phyloP scores from a whole-genome alignment of 306 rosid genomes.

The Quercus parvula region DNA sequence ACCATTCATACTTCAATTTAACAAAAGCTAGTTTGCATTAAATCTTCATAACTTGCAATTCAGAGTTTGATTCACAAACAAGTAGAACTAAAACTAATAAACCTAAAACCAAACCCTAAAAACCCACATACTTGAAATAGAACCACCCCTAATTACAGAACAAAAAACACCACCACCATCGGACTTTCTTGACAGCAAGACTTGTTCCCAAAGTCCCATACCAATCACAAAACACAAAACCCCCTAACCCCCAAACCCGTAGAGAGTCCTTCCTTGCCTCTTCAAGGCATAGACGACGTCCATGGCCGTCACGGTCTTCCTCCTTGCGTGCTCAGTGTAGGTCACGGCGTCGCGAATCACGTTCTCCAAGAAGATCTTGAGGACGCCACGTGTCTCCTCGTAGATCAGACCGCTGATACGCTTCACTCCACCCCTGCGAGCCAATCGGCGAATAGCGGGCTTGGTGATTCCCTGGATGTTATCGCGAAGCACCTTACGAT shows the following conservation, averaged over 20 bases:
- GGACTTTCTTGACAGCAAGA: slow-evolving; percentile 62
- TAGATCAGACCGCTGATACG: slow-evolving; percentile 71
- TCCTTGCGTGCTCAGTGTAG: slow-evolving; percentile 62
- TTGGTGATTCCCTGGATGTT: slow-evolving; percentile 72
- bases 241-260: slow-evolving; percentile 70
- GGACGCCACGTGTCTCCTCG: slow-evolving; percentile 66
- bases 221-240: neutral
- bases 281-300: slow-evolving; percentile 63
- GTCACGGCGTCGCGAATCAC: slow-evolving; percentile 76
- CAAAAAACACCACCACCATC: neutral
- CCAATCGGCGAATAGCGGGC: slow-evolving; percentile 63
- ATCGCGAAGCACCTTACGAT: slow-evolving; percentile 60
- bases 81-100: neutral
- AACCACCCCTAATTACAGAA: neutral
- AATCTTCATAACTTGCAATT: neutral
- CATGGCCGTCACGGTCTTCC: slow-evolving; percentile 74
- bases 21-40: neutral
- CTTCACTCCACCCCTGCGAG: slow-evolving; percentile 67
- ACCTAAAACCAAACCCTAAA: neutral
- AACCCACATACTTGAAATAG: neutral
- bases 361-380: slow-evolving; percentile 67
- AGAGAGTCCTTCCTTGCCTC: slow-evolving; percentile 76
- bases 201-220: slow-evolving; percentile 20
- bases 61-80: neutral
- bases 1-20: neutral